A percentile compares a stretch with the other conserved stretches of the same genome.
Conservation (phyloP, 495 filamentous ascomycete genomes). For the Aspergillus sparsus region DNA sequence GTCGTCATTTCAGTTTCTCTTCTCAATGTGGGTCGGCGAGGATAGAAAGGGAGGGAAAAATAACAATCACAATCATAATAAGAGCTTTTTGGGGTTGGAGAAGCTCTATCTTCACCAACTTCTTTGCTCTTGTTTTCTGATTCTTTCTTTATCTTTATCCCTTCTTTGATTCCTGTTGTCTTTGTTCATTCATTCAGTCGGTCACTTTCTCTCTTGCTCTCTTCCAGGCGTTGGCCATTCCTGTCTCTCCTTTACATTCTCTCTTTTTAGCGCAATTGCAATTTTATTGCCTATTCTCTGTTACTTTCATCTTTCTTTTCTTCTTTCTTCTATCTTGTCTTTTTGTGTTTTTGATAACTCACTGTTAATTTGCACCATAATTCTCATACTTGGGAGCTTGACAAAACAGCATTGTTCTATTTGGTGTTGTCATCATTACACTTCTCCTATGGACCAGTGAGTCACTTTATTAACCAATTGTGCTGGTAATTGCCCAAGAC, state of each 20-base stretch:
- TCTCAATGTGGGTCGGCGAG: no score
- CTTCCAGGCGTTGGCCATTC: neutral
- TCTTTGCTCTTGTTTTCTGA: neutral
- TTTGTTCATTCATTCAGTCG: conserved; percentile 5
- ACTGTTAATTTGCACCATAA: neutral
- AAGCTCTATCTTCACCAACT: neutral
- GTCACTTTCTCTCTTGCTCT: conserved; percentile 1
- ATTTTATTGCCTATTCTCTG: no score
- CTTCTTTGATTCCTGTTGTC: conserved; percentile 11
- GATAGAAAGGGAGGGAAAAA: no score
- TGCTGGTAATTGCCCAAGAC: no score
- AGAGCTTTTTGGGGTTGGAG: neutral
- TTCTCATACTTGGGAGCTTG: no score
- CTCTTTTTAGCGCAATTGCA: neutral
- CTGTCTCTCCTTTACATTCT: conserved; percentile 19
- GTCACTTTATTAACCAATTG: no score
- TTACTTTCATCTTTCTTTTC: conserved; percentile 3
- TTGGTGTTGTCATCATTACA: no score
- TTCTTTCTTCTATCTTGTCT: neutral
- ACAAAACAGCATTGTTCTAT: no score
- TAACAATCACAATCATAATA: no score
- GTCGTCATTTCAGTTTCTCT: neutral
- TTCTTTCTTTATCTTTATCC: conserved; percentile 7
- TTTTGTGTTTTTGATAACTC: neutral
- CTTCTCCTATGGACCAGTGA: no score